phyloP scores from a whole-genome alignment of 2,329 filamentous ascomycete genomes.

The Aureobasidium sp. region DNA sequence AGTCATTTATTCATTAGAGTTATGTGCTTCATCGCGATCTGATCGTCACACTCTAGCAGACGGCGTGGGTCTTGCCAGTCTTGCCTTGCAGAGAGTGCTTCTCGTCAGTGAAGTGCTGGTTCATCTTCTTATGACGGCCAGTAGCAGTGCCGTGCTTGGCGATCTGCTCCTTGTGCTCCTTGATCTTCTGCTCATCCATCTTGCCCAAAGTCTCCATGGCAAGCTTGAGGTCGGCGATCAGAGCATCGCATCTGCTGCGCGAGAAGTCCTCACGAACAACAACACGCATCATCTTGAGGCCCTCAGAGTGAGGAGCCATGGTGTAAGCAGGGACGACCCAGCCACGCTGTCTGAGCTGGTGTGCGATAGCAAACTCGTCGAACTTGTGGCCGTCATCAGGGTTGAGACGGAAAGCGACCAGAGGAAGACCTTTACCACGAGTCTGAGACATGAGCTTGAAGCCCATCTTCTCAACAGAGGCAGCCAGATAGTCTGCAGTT shows the following conservation, averaged over 20 bases:
- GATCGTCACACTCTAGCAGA: constrained; percentile 52
- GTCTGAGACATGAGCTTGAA: constrained; percentile 85
- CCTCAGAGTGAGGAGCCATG: constrained; percentile 80
- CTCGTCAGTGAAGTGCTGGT: constrained; percentile 55
- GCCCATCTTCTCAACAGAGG: constrained; percentile 61
- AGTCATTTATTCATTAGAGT: constrained; percentile 2
- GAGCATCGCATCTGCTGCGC: constrained; percentile 66
- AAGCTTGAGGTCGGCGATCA: constrained; percentile 71
- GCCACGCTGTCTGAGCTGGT: constrained; percentile 74
- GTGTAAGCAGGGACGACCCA: constrained; percentile 97
- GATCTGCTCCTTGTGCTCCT: constrained; percentile 52
- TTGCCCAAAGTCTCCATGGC: constrained; percentile 55
- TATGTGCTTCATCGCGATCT: background rate
- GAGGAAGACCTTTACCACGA: constrained; percentile 68
- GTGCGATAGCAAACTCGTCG: constrained; percentile 54
- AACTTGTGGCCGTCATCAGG: constrained; percentile 44
- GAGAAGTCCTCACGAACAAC: constrained; percentile 92
- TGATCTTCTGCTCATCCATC: constrained; percentile 64
- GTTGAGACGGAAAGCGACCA: constrained; percentile 79
- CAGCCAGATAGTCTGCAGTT: constrained; percentile 78
- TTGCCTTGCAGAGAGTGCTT: constrained; percentile 83
- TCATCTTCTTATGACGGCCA: constrained; percentile 26
- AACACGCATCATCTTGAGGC: constrained; percentile 83
- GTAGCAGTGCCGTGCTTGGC: constrained; percentile 17
- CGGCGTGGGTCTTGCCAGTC: constrained; percentile 78